A percentile compares a stretch with the other conserved stretches of the same genome.
phyloP scores from a whole-genome alignment of 2,329 filamentous ascomycete species.

The Hypoxylon sp. region DNA sequence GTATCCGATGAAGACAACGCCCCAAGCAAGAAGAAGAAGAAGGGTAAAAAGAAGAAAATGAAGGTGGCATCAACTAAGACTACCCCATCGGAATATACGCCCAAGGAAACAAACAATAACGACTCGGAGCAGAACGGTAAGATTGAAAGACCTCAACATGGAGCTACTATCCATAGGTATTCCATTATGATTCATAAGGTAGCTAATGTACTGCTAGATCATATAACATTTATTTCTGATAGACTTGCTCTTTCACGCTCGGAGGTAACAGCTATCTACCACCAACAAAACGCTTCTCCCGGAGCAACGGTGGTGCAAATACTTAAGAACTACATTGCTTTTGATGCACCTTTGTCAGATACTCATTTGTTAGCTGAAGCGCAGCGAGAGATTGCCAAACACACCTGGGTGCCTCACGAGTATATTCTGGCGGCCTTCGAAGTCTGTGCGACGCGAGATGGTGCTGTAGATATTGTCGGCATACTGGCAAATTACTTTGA shows the following conservation, averaged over 20 bases:
- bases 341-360: conserved; percentile 48
- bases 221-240: conserved; percentile 56
- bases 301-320: conserved; percentile 54
- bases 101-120: conserved; percentile 17
- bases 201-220: conserved; percentile 45
- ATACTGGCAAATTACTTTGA: conserved; percentile 54
- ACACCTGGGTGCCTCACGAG: conserved; percentile 54
- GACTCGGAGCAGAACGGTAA: conserved; percentile 35
- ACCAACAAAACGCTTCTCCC: conserved; percentile 49
- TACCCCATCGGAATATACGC: conserved; percentile 4
- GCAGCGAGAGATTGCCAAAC: conserved; percentile 49
- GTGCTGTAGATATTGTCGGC: conserved; percentile 51
- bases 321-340: conserved; percentile 53
- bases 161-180: not conserved
- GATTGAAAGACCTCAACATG: too few relatives aligned
- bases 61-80: conserved; percentile 24
- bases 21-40: conserved; percentile 52
- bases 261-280: conserved; percentile 54
- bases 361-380: conserved; percentile 44
- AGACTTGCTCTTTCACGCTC: conserved; percentile 53
- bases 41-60: conserved; percentile 47
- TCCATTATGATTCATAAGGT: conserved; percentile 29
- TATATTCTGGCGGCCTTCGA: conserved; percentile 56
- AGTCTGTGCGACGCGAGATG: conserved; percentile 44
- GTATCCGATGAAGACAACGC: conserved; percentile 58